Evolutionary conservation across 129 eudicot genomes (phyloP).

Genomic region (Tanacetum coccineum): DNA sequence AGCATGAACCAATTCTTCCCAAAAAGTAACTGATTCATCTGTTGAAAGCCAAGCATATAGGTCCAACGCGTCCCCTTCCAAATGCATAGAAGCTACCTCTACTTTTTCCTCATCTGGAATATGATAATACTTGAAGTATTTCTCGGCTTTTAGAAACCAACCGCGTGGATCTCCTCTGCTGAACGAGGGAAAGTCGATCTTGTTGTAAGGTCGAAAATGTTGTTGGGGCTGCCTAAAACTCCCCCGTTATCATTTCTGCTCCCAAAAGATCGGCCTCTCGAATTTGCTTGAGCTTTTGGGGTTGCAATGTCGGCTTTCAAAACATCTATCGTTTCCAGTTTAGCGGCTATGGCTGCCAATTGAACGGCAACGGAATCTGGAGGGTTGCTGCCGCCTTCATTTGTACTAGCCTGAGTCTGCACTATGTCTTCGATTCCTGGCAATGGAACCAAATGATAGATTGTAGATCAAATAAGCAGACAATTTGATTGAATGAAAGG

Average conservation of each 20-base stretch:
- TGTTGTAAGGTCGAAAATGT: not conserved
- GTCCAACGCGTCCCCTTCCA: constrained; percentile 20
- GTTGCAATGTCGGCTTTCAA: not conserved
- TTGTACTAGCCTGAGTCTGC: too few species aligned
- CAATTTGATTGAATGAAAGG: too few species aligned
- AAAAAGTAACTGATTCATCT: not conserved
- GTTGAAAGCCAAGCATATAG: constrained; percentile 11
- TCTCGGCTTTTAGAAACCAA: constrained; percentile 18
- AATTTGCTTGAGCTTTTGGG: not conserved
- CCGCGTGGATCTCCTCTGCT: constrained; percentile 9
- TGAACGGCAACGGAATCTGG: not conserved
- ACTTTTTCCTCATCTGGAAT: too few species aligned
- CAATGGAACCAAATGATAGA: too few species aligned
- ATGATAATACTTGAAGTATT: too few species aligned
- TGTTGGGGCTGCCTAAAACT: not conserved
- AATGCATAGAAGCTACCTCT: constrained; percentile 19
- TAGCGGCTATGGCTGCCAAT: constrained; percentile 1
- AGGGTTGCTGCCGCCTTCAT: not conserved
- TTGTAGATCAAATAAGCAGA: too few species aligned
- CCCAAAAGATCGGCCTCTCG: not conserved
- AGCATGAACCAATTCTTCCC: not conserved
- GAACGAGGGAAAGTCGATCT: too few species aligned
- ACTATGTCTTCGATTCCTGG: too few species aligned
- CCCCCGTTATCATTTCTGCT: not conserved
- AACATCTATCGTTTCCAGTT: not conserved